phyloP scores from a whole-genome alignment of 352 stramenopile genomes.

The Phytophthora europaea region DNA sequence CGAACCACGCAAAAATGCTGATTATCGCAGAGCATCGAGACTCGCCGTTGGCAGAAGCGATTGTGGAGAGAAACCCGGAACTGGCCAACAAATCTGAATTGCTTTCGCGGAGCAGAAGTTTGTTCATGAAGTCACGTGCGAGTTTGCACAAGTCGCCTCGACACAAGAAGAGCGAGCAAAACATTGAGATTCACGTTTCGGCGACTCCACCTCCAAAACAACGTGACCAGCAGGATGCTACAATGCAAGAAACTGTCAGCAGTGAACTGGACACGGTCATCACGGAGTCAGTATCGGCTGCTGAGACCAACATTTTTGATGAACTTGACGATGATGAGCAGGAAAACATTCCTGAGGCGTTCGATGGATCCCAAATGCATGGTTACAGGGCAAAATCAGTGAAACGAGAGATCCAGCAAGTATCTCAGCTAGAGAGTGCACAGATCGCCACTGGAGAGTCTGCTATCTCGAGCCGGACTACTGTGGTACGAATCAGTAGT shows the following conservation, averaged over 20 bases:
- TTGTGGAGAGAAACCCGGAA: slow-evolving; percentile 54
- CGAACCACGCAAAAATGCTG: slow-evolving; percentile 41
- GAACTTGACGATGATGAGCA: slow-evolving; percentile 13
- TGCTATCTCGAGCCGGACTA: slow-evolving; percentile 7
- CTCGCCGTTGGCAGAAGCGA: slow-evolving; percentile 50
- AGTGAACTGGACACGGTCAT: background rate
- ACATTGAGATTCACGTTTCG: slow-evolving; percentile 46
- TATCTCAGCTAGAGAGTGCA: background rate
- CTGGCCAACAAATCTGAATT: slow-evolving; percentile 37
- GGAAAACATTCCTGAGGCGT: slow-evolving; percentile 3
- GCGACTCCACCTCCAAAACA: slow-evolving; percentile 33
- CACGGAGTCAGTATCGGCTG: background rate
- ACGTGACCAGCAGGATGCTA: slow-evolving; percentile 9
- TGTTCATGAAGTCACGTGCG: slow-evolving; percentile 30
- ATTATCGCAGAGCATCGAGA: slow-evolving; percentile 63
- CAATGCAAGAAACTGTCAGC: background rate
- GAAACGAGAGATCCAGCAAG: background rate
- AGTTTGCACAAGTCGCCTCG: slow-evolving; percentile 38
- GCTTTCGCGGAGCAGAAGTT: slow-evolving; percentile 18
- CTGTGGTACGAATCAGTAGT: slow-evolving; percentile 4
- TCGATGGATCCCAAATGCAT: slow-evolving; percentile 42
- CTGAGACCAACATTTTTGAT: slow-evolving; percentile 8
- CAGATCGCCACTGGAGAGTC: background rate
- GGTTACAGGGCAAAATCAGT: slow-evolving; percentile 5
- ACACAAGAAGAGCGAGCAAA: slow-evolving; percentile 30